Percentiles rank a stretch among this genome's conserved stretches.
Conservation (phyloP, 352 stramenopile genomes). For the Pilasporangium apinafurcum region DNA sequence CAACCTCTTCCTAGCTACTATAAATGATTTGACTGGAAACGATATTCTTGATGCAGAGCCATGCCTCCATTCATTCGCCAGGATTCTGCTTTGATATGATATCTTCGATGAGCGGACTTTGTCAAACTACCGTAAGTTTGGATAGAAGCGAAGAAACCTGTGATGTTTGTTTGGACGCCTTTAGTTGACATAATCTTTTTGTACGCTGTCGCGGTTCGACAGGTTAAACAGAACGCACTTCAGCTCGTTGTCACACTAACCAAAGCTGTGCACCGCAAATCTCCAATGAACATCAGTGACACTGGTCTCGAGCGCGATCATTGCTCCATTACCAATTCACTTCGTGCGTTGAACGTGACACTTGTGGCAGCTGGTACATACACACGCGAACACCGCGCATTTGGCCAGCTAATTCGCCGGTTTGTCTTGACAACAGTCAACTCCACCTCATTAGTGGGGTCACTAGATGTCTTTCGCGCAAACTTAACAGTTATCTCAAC, state of each 20-base stretch:
- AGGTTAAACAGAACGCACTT: conserved; percentile 68
- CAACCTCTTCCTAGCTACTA: not conserved
- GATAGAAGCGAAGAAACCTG: too few species aligned
- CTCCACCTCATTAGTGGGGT: conserved; percentile 51
- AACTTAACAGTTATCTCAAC: conserved; percentile 66
- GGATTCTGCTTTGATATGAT: conserved; percentile 54
- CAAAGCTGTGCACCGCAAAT: conserved; percentile 62
- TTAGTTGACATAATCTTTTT: not conserved
- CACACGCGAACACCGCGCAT: conserved; percentile 50
- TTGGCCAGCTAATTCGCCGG: conserved; percentile 72
- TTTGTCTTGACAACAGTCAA: conserved; percentile 74
- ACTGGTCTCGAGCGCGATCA: conserved; percentile 38
- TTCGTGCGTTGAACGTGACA: conserved; percentile 66
- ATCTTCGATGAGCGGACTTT: conserved; percentile 25
- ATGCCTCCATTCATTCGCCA: conserved; percentile 65
- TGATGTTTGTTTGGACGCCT: not conserved
- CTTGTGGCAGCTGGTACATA: conserved; percentile 41
- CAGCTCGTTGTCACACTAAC: conserved; percentile 71
- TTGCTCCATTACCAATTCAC: conserved; percentile 49
- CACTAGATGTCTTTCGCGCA: conserved; percentile 43
- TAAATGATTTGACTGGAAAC: not conserved
- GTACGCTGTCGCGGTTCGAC: not conserved
- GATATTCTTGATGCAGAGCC: conserved; percentile 25
- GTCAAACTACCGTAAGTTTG: conserved; percentile 24
- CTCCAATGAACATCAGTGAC: conserved; percentile 22